A percentile compares a stretch with the other conserved stretches of the same genome.
phyloP scores from a whole-genome alignment of 2,329 filamentous ascomycete genomes.

The Diaporthe eres region DNA sequence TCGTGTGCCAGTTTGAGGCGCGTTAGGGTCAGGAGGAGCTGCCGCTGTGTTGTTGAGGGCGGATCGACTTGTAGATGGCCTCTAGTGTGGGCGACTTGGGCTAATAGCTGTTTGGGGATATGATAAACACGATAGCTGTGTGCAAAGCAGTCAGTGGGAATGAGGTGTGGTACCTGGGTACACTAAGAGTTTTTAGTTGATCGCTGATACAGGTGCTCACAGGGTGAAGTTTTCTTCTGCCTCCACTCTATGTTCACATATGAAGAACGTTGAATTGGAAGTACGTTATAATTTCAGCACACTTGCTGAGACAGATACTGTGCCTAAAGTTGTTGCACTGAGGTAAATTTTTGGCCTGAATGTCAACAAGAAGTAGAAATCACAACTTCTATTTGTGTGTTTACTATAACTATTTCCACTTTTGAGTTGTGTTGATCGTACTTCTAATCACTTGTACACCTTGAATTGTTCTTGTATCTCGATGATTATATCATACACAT shows the following conservation, averaged over 20 bases:
- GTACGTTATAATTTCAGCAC: neutral
- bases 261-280: neutral
- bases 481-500: too few relatives aligned
- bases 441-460: neutral
- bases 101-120: neutral
- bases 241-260: neutral
- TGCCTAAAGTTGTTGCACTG: neutral
- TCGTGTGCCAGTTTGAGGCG: neutral
- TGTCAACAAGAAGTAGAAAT: neutral
- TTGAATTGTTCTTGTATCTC: too few relatives aligned
- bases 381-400: neutral
- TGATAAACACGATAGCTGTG: neutral
- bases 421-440: neutral
- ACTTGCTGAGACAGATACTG: neutral
- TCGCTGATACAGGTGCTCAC: neutral
- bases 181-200: too few relatives aligned
- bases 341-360: too few relatives aligned
- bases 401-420: neutral
- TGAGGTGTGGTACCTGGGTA: neutral
- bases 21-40: neutral
- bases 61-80: neutral
- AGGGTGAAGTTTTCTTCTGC: too few relatives aligned
- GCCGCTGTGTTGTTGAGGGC: neutral
- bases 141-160: too few relatives aligned
- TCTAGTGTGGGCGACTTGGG: fast-evolving